phyloP scores from a whole-genome alignment of 1,284 basidiomycete species.

The Boletus mariae region DNA sequence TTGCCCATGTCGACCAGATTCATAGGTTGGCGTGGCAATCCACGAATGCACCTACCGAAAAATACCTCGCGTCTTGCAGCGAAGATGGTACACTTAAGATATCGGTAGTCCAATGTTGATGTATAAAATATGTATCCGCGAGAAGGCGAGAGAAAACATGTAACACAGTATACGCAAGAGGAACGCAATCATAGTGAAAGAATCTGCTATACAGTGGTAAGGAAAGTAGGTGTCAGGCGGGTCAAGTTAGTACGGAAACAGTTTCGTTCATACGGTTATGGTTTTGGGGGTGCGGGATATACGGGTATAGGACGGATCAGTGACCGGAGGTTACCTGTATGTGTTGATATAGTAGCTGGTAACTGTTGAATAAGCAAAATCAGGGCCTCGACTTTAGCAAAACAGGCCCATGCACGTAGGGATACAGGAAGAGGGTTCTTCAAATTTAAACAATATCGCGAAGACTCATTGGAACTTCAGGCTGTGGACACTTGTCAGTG shows the following conservation, averaged over 20 bases:
- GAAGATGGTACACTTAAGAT: conserved; percentile 81
- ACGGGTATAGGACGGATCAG: conserved; percentile 60
- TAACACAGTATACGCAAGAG: conserved; percentile 30
- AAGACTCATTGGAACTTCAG: conserved; percentile 83
- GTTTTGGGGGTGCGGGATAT: conserved; percentile 45
- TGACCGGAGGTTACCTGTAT: conserved; percentile 31
- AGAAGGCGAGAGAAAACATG: conserved; percentile 20
- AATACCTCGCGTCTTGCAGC: conserved; percentile 56
- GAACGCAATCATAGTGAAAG: conserved; percentile 24
- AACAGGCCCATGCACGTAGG: conserved; percentile 45
- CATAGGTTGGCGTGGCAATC: conserved; percentile 69
- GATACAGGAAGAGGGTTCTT: conserved; percentile 65
- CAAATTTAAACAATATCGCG: conserved; percentile 75
- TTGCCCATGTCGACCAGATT: conserved; percentile 66
- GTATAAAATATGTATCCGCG: conserved; percentile 37
- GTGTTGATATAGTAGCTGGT: conserved; percentile 43
- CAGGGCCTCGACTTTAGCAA: conserved; percentile 19
- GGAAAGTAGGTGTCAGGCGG: conserved; percentile 42
- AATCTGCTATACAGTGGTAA: conserved; percentile 70
- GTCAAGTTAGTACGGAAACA: conserved; percentile 67
- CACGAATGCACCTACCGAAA: conserved; percentile 22
- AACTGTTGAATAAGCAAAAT: conserved; percentile 29
- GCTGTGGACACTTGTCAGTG: conserved; percentile 43
- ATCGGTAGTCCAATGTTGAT: conserved; percentile 50
- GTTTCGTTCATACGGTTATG: conserved; percentile 39